phyloP scores from a whole-genome alignment of 139 green algal genomes.

The Coelastrella sp. region DNA sequence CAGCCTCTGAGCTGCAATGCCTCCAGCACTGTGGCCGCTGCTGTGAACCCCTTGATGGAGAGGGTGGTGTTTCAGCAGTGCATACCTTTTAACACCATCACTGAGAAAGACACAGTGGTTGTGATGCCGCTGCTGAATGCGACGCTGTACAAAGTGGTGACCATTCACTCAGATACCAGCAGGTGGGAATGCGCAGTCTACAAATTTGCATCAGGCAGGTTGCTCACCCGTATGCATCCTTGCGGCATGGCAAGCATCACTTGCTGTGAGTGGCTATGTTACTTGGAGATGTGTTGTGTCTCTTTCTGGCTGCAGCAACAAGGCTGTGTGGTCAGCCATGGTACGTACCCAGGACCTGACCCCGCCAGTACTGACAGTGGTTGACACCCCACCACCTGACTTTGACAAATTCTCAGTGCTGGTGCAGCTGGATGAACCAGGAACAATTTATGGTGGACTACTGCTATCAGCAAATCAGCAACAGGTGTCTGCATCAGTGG shows the following conservation, averaged over 20 bases:
- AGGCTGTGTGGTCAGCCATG: slow-evolving; percentile 3
- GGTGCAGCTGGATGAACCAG: slow-evolving; percentile 53
- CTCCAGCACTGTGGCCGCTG: background rate
- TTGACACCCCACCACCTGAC: slow-evolving; percentile 20
- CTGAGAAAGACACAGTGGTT: background rate
- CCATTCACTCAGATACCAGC: background rate
- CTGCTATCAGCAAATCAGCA: slow-evolving; percentile 4
- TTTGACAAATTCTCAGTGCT: slow-evolving; percentile 51
- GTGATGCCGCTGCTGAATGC: slow-evolving; percentile 39
- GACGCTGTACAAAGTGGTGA: slow-evolving; percentile 50
- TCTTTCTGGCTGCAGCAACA: slow-evolving; percentile 36
- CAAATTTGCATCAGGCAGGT: too few species aligned
- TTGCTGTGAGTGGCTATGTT: background rate
- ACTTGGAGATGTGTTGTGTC: background rate
- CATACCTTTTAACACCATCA: slow-evolving; percentile 27
- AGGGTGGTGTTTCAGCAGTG: slow-evolving; percentile 42
- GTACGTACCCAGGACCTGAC: slow-evolving; percentile 54
- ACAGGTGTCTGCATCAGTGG: background rate
- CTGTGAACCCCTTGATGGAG: slow-evolving; percentile 8
- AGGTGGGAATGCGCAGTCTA: background rate
- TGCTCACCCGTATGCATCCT: too few species aligned
- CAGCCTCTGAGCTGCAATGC: background rate
- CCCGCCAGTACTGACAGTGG: slow-evolving; percentile 48
- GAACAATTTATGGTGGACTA: slow-evolving; percentile 35
- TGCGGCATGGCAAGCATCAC: too few species aligned